These are phyloP conservation scores for Beauveria sp. DNA, from an alignment of 2,329 filamentous ascomycete species.

Conservation along the genomic window DNA sequence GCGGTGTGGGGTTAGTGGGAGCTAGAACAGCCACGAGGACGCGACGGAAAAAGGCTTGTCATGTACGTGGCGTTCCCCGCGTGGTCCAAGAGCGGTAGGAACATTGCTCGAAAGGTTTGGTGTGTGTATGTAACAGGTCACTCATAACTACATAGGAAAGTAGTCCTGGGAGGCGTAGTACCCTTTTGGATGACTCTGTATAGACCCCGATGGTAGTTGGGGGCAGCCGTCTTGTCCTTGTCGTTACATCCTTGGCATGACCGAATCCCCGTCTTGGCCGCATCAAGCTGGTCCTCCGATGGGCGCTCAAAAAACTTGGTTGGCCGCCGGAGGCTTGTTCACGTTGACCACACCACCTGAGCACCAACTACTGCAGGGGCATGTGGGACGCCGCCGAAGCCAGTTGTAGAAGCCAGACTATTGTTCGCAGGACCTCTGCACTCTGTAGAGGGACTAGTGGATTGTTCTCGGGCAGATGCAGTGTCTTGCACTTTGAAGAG, in stretches of 20 bases:
- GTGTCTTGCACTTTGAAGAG: no score
- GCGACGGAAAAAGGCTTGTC: background rate
- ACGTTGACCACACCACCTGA: background rate
- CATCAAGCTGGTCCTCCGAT: background rate
- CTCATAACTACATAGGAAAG: background rate
- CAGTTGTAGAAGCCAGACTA: background rate
- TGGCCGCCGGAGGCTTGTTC: background rate
- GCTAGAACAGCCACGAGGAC: background rate
- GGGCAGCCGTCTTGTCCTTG: background rate
- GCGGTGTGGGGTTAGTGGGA: background rate
- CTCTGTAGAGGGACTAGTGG: background rate
- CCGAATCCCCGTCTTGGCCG: background rate
- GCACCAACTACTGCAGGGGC: background rate
- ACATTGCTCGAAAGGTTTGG: background rate
- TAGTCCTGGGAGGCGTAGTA: background rate
- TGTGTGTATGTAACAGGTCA: background rate
- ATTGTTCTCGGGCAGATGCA: no score
- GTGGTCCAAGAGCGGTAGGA: background rate
- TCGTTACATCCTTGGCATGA: background rate
- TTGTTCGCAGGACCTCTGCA: background rate
- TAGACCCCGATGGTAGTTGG: background rate
- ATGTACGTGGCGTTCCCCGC: background rate
- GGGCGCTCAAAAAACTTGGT: background rate
- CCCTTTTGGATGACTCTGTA: background rate
- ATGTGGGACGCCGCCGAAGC: background rate